phyloP scores from a whole-genome alignment of 495 filamentous ascomycete species.

The Beverwykella pulmonaria region DNA sequence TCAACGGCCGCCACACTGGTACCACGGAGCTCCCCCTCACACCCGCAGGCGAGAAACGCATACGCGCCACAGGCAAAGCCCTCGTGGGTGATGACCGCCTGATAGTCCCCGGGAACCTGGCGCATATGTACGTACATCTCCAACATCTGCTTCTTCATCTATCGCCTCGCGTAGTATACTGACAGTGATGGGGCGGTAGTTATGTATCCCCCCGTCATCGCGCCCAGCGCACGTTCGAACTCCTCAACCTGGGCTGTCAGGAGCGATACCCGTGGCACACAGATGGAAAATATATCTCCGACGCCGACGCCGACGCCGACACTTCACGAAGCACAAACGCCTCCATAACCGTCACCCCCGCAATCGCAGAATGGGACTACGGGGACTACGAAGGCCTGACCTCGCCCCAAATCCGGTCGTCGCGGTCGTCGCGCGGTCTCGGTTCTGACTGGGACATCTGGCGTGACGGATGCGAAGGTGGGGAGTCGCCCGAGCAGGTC shows the following conservation, averaged over 20 bases:
- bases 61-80: conserved; percentile 77
- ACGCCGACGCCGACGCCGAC: too few relatives aligned
- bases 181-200: conserved; percentile 43
- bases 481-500: conserved; percentile 56
- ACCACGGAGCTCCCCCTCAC: conserved; percentile 85
- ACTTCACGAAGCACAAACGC: conserved; percentile 49
- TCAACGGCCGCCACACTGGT: conserved; percentile 90
- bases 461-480: conserved; percentile 56
- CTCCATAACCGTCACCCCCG: conserved; percentile 68
- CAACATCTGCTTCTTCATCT: background rate
- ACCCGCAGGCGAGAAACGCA: conserved; percentile 79
- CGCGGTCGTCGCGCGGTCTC: conserved; percentile 59
- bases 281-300: background rate
- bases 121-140: conserved; percentile 62
- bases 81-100: conserved; percentile 82
- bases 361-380: conserved; percentile 93
- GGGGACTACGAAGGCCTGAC: conserved; percentile 93
- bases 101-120: conserved; percentile 80
- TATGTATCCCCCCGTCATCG: conserved; percentile 88
- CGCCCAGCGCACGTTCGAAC: conserved; percentile 83
- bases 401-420: conserved; percentile 65
- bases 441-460: conserved; percentile 48
- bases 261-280: conserved; percentile 58
- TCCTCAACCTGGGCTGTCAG: conserved; percentile 65
- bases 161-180: background rate